phyloP scores from a whole-genome alignment of 495 filamentous ascomycete species.

The Trichoderma virens region DNA sequence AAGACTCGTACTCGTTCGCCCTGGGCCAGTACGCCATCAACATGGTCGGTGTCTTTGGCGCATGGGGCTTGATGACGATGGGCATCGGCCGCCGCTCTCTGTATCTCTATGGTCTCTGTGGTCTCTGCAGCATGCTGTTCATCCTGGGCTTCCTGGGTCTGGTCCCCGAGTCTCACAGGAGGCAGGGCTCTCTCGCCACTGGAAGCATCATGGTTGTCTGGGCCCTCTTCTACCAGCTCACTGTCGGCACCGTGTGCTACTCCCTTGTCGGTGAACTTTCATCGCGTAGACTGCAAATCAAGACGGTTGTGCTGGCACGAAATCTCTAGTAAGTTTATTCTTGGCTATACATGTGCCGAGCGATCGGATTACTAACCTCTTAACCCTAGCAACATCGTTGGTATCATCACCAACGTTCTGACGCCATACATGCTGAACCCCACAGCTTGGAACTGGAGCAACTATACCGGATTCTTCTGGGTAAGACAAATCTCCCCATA shows the following conservation, averaged over 20 bases:
- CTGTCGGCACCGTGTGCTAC: slow-evolving; percentile 73
- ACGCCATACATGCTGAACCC: slow-evolving; percentile 75
- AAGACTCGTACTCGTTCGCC: slow-evolving; percentile 59
- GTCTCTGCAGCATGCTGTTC: slow-evolving; percentile 57
- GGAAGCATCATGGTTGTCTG: slow-evolving; percentile 66
- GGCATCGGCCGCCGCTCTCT: slow-evolving; percentile 65
- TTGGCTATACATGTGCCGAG: background rate
- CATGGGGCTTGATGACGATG: slow-evolving; percentile 64
- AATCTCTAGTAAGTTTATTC: slow-evolving; percentile 48
- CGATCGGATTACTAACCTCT: slow-evolving; percentile 16
- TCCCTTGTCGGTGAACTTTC: slow-evolving; percentile 70
- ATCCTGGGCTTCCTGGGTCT: slow-evolving; percentile 69
- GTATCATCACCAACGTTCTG: slow-evolving; percentile 60
- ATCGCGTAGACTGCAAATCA: slow-evolving; percentile 65
- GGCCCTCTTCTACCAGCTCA: slow-evolving; percentile 66
- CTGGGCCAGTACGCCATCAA: slow-evolving; percentile 71
- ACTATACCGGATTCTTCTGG: slow-evolving; percentile 80
- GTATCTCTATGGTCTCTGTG: slow-evolving; percentile 60
- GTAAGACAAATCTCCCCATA: slow-evolving; percentile 24
- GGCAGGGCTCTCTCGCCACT: slow-evolving; percentile 54
- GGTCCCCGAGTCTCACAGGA: slow-evolving; percentile 44
- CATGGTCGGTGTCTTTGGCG: slow-evolving; percentile 62
- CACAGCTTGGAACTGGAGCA: slow-evolving; percentile 64
- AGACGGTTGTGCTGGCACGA: slow-evolving; percentile 59
- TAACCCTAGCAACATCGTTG: slow-evolving; percentile 52